phyloP scores from a whole-genome alignment of 768 basidiomycete species.

The Crucibulum laeve region DNA sequence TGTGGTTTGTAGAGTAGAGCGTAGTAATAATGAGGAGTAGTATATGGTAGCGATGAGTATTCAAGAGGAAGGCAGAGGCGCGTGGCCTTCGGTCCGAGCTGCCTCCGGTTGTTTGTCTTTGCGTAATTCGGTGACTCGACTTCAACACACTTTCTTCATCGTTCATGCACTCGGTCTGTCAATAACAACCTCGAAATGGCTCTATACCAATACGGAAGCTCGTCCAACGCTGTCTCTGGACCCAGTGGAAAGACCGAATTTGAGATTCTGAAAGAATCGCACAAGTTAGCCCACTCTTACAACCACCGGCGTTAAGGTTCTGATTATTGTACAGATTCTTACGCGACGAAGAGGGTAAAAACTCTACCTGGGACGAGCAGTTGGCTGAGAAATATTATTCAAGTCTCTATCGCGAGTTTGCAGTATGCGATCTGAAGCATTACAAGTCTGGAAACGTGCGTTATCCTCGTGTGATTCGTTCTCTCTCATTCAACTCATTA shows the following conservation, averaged over 20 bases:
- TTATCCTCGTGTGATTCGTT: slow-evolving; percentile 3
- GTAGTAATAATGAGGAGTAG: too few species aligned
- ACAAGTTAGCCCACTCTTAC: slow-evolving; percentile 43
- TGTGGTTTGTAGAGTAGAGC: too few species aligned
- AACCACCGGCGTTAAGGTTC: slow-evolving; percentile 3
- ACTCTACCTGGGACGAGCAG: slow-evolving; percentile 73
- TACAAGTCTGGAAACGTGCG: slow-evolving; percentile 88
- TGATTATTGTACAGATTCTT: slow-evolving; percentile 55
- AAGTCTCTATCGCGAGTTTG: slow-evolving; percentile 88
- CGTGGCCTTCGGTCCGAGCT: too few species aligned
- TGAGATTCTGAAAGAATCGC: slow-evolving; percentile 69
- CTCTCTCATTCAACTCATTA: slow-evolving; percentile 2
- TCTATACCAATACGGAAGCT: slow-evolving; percentile 25
- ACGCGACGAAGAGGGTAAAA: slow-evolving; percentile 50
- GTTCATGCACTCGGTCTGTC: neutral
- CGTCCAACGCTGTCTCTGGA: slow-evolving; percentile 22
- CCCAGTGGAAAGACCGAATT: slow-evolving; percentile 52
- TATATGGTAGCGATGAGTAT: too few species aligned
- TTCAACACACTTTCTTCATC: slow-evolving; percentile 1
- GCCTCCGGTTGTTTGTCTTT: neutral
- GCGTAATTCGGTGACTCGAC: too few species aligned
- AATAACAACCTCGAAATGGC: slow-evolving; percentile 21
- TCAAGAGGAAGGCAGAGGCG: too few species aligned
- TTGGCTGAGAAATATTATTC: slow-evolving; percentile 88
- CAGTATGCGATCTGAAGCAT: slow-evolving; percentile 91